These are phyloP conservation scores for Paramecium sexaurelia DNA, from an alignment of 73 alveolate species.

Conservation along the genomic window DNA sequence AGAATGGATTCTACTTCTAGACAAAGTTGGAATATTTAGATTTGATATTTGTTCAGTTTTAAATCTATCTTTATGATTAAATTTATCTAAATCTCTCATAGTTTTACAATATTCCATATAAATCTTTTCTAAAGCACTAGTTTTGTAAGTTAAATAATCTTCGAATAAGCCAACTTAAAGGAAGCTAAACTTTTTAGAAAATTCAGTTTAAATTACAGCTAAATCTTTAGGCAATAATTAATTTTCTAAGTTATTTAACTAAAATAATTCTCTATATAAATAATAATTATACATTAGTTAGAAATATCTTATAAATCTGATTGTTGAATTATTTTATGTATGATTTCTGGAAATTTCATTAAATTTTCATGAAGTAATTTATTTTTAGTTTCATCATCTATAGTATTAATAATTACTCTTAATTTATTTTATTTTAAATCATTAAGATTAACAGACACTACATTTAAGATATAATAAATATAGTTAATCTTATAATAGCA, in stretches of 20 bases:
- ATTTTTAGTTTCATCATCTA: slow-evolving; percentile 23
- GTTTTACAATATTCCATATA: background rate
- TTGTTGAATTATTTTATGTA: background rate
- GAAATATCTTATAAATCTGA: background rate
- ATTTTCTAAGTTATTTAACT: background rate
- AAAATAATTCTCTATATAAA: background rate
- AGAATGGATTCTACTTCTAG: background rate
- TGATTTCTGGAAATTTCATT: background rate
- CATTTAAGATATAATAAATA: background rate
- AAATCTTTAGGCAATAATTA: background rate
- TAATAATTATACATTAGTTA: background rate
- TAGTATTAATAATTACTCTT: background rate
- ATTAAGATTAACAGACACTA: background rate
- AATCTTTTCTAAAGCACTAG: background rate
- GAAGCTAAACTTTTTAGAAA: background rate
- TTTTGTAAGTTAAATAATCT: background rate
- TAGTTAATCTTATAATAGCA: background rate
- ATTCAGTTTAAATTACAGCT: background rate
- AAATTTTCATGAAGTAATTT: background rate
- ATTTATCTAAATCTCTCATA: background rate
- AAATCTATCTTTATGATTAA: background rate
- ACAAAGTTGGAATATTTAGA: background rate
- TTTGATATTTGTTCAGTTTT: background rate
- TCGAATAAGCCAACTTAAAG: background rate
- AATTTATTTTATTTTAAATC: background rate